phyloP scores from a whole-genome alignment of 148 eudicot genomes.

The Pouteria glomerata region DNA sequence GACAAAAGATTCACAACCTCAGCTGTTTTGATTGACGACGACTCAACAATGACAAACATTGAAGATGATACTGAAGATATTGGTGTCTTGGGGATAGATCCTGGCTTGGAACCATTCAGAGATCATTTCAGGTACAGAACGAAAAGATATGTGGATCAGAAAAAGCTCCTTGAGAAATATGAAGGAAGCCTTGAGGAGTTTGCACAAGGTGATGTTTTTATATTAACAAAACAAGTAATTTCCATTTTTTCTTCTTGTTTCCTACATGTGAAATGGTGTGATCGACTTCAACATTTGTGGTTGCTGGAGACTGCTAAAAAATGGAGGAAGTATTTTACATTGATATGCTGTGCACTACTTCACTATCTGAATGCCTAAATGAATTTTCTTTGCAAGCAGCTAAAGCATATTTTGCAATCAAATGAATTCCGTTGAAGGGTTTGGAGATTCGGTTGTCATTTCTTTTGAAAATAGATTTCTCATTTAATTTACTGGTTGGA shows the following conservation, averaged over 20 bases:
- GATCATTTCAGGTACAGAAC: slow-evolving; percentile 70
- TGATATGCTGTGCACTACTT: background rate
- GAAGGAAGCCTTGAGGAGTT: slow-evolving; percentile 92
- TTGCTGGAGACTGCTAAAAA: background rate
- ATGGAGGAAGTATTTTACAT: background rate
- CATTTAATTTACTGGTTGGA: background rate
- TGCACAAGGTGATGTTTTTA: slow-evolving; percentile 57
- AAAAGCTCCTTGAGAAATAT: slow-evolving; percentile 60
- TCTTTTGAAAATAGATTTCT: background rate
- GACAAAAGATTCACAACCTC: slow-evolving; percentile 27
- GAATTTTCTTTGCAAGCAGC: background rate
- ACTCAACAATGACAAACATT: slow-evolving; percentile 36
- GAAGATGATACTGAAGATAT: slow-evolving; percentile 42
- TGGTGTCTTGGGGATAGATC: slow-evolving; percentile 56
- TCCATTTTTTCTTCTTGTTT: background rate
- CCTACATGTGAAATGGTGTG: background rate
- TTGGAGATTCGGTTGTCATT: background rate
- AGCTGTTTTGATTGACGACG: slow-evolving; percentile 55
- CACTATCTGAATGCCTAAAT: background rate
- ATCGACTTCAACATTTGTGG: background rate
- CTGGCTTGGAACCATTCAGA: slow-evolving; percentile 55
- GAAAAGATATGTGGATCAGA: slow-evolving; percentile 68
- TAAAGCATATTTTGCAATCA: background rate
- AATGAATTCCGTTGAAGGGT: background rate
- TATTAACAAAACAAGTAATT: slow-evolving; percentile 1